Evolutionary conservation across 2,329 filamentous ascomycete species (phyloP).

Genomic region (Leptoxyphium fumago): DNA sequence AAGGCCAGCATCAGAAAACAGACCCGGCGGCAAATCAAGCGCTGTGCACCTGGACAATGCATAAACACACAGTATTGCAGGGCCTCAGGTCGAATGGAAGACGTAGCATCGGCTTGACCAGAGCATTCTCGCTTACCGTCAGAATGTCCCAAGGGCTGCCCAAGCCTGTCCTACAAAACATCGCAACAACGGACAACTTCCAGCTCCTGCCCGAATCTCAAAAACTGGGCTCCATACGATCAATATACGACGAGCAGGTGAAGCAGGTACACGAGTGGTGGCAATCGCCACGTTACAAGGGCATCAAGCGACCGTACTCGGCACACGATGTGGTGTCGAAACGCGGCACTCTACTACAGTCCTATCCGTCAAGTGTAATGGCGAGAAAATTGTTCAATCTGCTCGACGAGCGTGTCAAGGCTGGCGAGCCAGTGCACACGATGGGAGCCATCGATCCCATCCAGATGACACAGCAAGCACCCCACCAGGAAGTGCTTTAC

Average conservation of each 20-base stretch:
- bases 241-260: slow-evolving; percentile 69
- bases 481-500: slow-evolving; percentile 91
- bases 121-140: background rate
- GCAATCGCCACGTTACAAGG: slow-evolving; percentile 67
- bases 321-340: slow-evolving; percentile 88
- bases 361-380: slow-evolving; percentile 87
- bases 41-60: background rate
- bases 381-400: slow-evolving; percentile 88
- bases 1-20: too few species aligned
- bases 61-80: background rate
- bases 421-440: slow-evolving; percentile 83
- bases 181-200: slow-evolving; percentile 60
- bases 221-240: slow-evolving; percentile 70
- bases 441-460: slow-evolving; percentile 98
- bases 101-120: background rate
- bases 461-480: slow-evolving; percentile 97
- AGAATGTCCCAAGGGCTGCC: background rate
- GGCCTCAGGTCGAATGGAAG: background rate
- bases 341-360: slow-evolving; percentile 71
- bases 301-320: slow-evolving; percentile 83
- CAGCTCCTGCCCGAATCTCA: slow-evolving; percentile 66
- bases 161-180: slow-evolving; percentile 44
- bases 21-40: too few species aligned
- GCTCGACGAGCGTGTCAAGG: slow-evolving; percentile 59
- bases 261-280: slow-evolving; percentile 84